Evolutionary conservation across 1,284 basidiomycete species (phyloP), one percentile per base, ranked within the genome.

Genomic region (Sporisorium iseilematis-ciliati): DNA sequence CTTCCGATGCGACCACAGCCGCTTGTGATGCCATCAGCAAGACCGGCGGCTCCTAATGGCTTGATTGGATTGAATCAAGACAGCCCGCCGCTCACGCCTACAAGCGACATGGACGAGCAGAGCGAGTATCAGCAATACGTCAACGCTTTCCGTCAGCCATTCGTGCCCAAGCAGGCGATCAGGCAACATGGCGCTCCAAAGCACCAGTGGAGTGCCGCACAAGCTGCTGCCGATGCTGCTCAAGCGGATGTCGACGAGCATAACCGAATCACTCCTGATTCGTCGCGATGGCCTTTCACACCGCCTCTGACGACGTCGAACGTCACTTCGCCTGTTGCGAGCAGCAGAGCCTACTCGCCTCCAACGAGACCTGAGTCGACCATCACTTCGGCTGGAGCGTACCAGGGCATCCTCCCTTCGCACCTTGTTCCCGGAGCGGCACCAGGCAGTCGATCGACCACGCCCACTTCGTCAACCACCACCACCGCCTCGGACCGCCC

Each of bases 31-130:
- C 82, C 82, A 0, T 65, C 78, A 4, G 82, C 82, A 7, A 57
- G 81, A 20, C 65, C 63, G 0, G 82, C 78, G 4, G 75, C 71
- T 3, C 78, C 78, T 16, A 57, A 68, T 38, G 65, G 71, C 35
- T 16, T 74, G 33, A 59, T 65, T 21, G 63, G 78, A 10, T 68
- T 84, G 48, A 82, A 83, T 52, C 72, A 76, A 25, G 75, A 77
- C 52, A 80, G 75, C 25, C 79, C 82, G 16, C 80, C 82, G 10
- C 67, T 83, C 12, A 82, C 82, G 6, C 82, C 82, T 4, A 74
- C 70, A 16, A 63, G 63, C 53, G 77, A 79, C 31, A 62, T 54
- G 21, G 77, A 69, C 42, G 63, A 75, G 26, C 71, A 71, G 43
- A 62, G 53, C 52, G 64, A 66, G 23, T 71, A 70, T 33, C 65